These are phyloP conservation scores for Massospora cicadina DNA, from an alignment of 371 early-diverging fungal species.

Conservation along the genomic window DNA sequence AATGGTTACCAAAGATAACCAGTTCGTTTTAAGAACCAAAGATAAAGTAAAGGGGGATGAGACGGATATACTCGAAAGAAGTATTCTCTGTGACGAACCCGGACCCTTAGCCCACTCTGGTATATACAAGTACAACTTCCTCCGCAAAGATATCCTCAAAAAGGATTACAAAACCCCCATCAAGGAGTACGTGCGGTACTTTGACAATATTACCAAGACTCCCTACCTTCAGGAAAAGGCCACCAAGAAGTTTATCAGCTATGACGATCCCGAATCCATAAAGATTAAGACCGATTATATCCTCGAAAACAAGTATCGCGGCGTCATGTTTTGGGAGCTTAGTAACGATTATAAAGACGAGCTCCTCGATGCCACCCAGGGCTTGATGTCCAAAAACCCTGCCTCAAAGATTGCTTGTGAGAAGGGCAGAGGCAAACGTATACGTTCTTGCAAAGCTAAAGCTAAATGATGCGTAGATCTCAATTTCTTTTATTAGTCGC, in stretches of 20 bases:
- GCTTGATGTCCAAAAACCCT: too few species aligned
- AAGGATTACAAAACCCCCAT: constrained; percentile 24
- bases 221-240: constrained; percentile 46
- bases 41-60: constrained; percentile 24
- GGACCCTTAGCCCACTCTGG: constrained; percentile 25
- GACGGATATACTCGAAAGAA: constrained; percentile 32
- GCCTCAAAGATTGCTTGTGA: too few species aligned
- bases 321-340: constrained; percentile 45
- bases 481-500: too few species aligned
- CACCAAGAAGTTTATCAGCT: constrained; percentile 31
- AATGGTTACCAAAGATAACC: constrained; percentile 9
- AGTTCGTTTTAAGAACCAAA: constrained; percentile 14
- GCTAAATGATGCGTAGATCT: too few species aligned
- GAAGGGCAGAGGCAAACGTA: too few species aligned
- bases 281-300: constrained; percentile 34
- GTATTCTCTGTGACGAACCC: constrained; percentile 17
- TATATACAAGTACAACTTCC: constrained; percentile 41
- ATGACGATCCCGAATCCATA: constrained; percentile 40
- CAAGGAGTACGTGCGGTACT: constrained; percentile 19
- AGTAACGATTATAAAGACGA: constrained; percentile 23
- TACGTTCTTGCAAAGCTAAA: too few species aligned
- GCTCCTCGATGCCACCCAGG: constrained; percentile 8
- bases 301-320: constrained; percentile 26
- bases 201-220: constrained; percentile 38
- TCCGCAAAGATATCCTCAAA: constrained; percentile 31